Conservation (phyloP, 2,329 filamentous ascomycete species). For the Colletotrichum trifolii region DNA sequence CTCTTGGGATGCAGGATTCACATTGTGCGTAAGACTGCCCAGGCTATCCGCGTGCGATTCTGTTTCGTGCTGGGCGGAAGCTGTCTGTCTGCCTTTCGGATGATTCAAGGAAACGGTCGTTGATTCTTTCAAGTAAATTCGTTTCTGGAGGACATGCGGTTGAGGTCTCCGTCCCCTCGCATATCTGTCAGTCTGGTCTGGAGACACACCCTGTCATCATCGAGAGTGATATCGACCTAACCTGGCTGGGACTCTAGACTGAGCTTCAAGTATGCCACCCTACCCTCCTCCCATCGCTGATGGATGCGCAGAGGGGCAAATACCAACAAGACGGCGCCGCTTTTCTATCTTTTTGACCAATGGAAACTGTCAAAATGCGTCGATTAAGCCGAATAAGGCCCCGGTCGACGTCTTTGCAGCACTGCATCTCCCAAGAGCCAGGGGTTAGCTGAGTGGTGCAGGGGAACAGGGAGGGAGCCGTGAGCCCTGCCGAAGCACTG, state of each 20-base stretch:
- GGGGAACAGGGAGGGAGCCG: constrained; percentile 4
- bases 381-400: constrained; percentile 35
- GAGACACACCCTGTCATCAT: constrained; percentile 7
- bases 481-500: constrained; percentile 27
- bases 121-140: neutral
- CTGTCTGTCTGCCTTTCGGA: neutral
- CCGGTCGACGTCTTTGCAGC: constrained; percentile 23
- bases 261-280: too few relatives aligned
- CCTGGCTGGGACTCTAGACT: too few relatives aligned
- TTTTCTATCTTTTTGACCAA: constrained; percentile 48
- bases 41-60: neutral
- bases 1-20: constrained; percentile 23
- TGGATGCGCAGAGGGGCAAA: constrained; percentile 27
- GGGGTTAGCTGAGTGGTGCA: constrained; percentile 2
- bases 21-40: constrained; percentile 6
- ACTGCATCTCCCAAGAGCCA: constrained; percentile 11
- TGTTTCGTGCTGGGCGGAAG: neutral
- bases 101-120: neutral
- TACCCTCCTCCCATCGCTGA: constrained; percentile 13
- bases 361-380: constrained; percentile 42
- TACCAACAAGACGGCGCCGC: constrained; percentile 29
- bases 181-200: constrained; percentile 1
- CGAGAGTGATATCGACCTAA: neutral
- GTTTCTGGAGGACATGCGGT: constrained; percentile 1
- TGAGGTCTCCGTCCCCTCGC: constrained; percentile 5